A percentile compares a stretch with the other conserved stretches of the same genome.
These are phyloP conservation scores for Pseudocercospora musae DNA, from an alignment of 2,329 filamentous ascomycete species.

Conservation along the genomic window DNA sequence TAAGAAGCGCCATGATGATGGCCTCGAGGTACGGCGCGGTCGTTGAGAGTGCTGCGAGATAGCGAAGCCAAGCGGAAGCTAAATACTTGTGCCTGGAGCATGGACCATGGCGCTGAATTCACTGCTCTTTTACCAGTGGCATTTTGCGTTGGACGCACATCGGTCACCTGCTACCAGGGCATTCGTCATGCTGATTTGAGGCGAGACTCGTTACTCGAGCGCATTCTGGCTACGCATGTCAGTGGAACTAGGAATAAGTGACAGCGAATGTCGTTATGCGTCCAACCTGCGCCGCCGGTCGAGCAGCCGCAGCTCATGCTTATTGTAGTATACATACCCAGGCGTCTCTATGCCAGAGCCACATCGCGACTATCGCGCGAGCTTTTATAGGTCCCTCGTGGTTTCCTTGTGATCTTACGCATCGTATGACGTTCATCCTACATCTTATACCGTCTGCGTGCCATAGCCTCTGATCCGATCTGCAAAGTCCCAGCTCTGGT, in stretches of 20 bases:
- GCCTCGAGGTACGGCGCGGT: too few relatives aligned
- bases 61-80: neutral
- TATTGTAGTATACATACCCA: conserved; percentile 1
- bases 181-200: too few relatives aligned
- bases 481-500: conserved; percentile 97
- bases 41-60: too few relatives aligned
- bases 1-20: neutral
- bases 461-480: conserved; percentile 94
- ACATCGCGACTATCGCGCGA: neutral
- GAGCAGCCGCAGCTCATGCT: neutral
- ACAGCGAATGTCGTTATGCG: neutral
- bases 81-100: neutral
- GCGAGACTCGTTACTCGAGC: too few relatives aligned
- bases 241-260: neutral
- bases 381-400: neutral
- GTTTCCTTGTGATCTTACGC: neutral
- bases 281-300: neutral
- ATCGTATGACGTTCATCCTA: neutral
- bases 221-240: too few relatives aligned
- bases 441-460: conserved; percentile 58
- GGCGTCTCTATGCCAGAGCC: neutral
- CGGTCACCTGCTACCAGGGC: too few relatives aligned
- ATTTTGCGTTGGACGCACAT: too few relatives aligned
- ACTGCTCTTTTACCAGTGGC: too few relatives aligned
- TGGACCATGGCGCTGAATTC: neutral